Conservation (phyloP, 1,284 basidiomycete genomes). For the Marasmius tenuissimus region DNA sequence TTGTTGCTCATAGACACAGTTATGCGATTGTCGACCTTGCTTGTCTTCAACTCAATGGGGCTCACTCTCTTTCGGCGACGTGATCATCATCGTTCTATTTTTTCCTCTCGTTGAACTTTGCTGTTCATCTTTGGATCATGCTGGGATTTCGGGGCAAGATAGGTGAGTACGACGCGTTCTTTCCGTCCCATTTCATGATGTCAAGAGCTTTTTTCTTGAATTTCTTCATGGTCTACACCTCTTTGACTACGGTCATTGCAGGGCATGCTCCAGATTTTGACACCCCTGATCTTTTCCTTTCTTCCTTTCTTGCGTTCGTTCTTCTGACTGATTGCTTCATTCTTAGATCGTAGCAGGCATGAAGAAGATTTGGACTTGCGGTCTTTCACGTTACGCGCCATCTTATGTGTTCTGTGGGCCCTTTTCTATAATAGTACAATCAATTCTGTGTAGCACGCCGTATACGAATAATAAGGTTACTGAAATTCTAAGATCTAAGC, state of each 20-base stretch:
- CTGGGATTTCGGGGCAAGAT: conserved; percentile 2
- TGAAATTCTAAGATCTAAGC: not conserved
- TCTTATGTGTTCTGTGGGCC: too few species aligned
- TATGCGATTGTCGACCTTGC: conserved; percentile 70
- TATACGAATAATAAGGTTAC: not conserved
- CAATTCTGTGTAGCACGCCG: not conserved
- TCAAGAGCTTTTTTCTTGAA: conserved; percentile 55
- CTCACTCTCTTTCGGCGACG: conserved; percentile 76
- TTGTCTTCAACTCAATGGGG: conserved; percentile 80
- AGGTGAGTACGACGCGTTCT: conserved; percentile 33
- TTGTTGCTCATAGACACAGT: conserved; percentile 85
- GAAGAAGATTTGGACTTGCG: too few species aligned
- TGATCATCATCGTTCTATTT: conserved; percentile 43
- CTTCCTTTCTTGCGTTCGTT: not conserved
- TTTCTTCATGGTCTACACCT: conserved; percentile 88
- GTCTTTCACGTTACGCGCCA: too few species aligned
- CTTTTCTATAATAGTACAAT: too few species aligned
- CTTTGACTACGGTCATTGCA: conserved; percentile 22
- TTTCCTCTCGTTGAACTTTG: conserved; percentile 52
- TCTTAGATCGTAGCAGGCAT: too few species aligned
- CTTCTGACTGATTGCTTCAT: not conserved
- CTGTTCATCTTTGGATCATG: conserved; percentile 31
- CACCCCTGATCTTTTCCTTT: conserved; percentile 66
- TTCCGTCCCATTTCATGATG: conserved; percentile 46
- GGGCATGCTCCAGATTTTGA: conserved; percentile 79